Evolutionary conservation across 1,284 basidiomycete species (phyloP).

Genomic region (Cutaneotrichosporon cavernicola): DNA sequence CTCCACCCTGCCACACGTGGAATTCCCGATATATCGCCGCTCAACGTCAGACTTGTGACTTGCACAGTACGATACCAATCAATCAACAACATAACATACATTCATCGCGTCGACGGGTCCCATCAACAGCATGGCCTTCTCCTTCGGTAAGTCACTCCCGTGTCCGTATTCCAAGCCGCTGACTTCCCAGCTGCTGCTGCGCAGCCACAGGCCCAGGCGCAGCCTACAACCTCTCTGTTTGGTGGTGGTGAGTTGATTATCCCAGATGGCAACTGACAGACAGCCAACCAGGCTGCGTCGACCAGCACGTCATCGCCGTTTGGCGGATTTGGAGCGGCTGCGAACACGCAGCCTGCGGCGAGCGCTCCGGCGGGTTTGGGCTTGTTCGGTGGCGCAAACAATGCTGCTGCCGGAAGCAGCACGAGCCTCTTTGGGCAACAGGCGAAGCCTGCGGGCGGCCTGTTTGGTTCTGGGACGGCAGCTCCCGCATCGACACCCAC

Average conservation of each 20-base stretch:
- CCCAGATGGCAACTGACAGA: conserved; percentile 11
- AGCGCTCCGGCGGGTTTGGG: not conserved
- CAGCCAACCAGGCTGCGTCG: conserved; percentile 19
- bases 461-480: conserved; percentile 28
- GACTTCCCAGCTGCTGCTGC: conserved; percentile 15
- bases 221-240: conserved; percentile 22
- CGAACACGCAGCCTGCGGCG: conserved; percentile 4
- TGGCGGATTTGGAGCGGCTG: conserved; percentile 15
- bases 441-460: conserved; percentile 12
- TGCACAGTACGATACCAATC: not conserved
- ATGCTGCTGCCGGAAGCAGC: conserved; percentile 2
- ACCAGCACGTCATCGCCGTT: conserved; percentile 13
- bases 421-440: conserved; percentile 17
- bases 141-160: conserved; percentile 25
- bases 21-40: conserved; percentile 14
- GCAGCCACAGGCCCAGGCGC: conserved; percentile 21
- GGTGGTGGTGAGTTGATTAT: conserved; percentile 20
- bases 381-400: conserved; percentile 14
- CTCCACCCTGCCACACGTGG: conserved; percentile 17
- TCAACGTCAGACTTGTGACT: conserved; percentile 7
- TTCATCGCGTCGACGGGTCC: conserved; percentile 7
- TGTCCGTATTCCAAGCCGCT: not conserved
- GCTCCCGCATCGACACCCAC: conserved; percentile 18
- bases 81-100: conserved; percentile 6
- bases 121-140: conserved; percentile 29